These are phyloP conservation scores for Helianthus tuberosus DNA, from an alignment of 129 eudicot species.

Conservation along the genomic window DNA sequence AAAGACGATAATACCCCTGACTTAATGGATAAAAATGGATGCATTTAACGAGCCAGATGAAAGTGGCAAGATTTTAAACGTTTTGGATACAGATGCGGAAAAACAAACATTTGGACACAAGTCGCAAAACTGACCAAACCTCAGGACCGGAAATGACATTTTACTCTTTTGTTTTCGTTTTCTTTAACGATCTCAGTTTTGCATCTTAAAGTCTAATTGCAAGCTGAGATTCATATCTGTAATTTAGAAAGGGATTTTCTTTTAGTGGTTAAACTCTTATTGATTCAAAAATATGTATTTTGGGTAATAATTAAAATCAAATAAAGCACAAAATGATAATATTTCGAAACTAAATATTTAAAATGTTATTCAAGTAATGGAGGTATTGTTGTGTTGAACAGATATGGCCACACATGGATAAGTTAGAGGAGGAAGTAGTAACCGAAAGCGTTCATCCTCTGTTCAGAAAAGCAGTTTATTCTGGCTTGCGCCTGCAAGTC, in stretches of 20 bases:
- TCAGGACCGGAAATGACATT: no score
- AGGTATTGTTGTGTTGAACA: slow-evolving; percentile 33
- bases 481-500: slow-evolving; percentile 62
- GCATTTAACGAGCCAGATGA: no score
- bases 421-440: slow-evolving; percentile 73
- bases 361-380: background rate
- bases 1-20: no score
- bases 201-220: background rate
- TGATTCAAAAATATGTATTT: background rate
- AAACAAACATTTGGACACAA: no score
- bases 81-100: no score
- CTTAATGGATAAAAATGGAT: no score
- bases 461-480: slow-evolving; percentile 65
- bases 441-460: slow-evolving; percentile 75
- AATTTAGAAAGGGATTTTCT: no score
- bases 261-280: no score
- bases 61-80: no score
- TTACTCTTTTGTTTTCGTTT: background rate
- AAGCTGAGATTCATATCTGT: no score
- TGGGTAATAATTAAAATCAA: background rate
- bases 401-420: slow-evolving; percentile 90
- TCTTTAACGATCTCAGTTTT: background rate
- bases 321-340: background rate
- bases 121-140: no score
- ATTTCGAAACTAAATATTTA: background rate